Base-by-base conservation (phyloP, 2,329 filamentous ascomycete genomes). In the Emmonsiellopsis sp. region DNA sequence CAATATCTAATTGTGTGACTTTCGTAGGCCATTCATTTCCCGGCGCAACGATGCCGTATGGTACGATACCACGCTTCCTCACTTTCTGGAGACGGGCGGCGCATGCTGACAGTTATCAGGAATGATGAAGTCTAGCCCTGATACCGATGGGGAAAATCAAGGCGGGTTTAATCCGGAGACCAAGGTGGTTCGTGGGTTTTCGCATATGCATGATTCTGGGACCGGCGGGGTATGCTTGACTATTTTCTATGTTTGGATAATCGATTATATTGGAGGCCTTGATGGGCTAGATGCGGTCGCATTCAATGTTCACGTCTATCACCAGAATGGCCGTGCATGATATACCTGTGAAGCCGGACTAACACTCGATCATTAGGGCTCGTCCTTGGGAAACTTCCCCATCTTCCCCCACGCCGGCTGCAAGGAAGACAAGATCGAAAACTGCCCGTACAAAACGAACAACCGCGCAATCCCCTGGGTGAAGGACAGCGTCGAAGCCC, bases 331-430 rank as follows among this genome's bases (percentile, higher is more conserved):
- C n/a, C n/a, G n/a, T 11, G 7, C 26, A 7, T 35, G 49, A 35
- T 41, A 26, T 26, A 26, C 20, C 20, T 26, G 20, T 26, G 20
- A 26, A 26, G 20, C 20, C 20, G 20, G 5, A 26, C 11, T 35
- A 26, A 40, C 35, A 2, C 7, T 10, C 30, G 15, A 9, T 44
- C 52, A 34, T 68, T 30, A 65, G 67, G 58, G 70, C 1, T 80
- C 85, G 0, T 87, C 83, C 3, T 70, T 89, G 13, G 86, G 85
- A 11, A 88, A 87, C 62, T 89, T 89, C 51, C 83, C 86, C 0
- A 71, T 89, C 1, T 89, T 89, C 58, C 77, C 85, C 0, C 84
- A 87, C 57, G 70, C 78, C 3, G 73, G 74, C 41, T 89, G 86
- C 58, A 74, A 78, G 0, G 76, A 72, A 11, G 79, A 86, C 56